Evolutionary conservation across 2,329 filamentous ascomycete species (phyloP).

Genomic region (Phyllosticta paracitricarpa): DNA sequence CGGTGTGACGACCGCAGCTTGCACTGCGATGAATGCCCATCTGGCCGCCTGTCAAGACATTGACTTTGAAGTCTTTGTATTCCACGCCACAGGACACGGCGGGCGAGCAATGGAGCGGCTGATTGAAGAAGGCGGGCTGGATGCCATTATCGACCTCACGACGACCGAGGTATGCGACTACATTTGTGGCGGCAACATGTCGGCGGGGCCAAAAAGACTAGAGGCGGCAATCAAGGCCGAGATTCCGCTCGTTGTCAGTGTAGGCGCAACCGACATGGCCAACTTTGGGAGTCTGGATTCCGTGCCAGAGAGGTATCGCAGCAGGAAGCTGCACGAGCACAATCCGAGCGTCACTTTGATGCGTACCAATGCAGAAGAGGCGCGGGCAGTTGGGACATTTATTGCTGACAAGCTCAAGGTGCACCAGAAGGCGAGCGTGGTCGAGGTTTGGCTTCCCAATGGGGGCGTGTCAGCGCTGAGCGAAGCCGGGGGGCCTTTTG

Average conservation of each 20-base stretch:
- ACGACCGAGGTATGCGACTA: conserved; percentile 61
- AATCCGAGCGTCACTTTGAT: conserved; percentile 59
- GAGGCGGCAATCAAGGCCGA: conserved; percentile 46
- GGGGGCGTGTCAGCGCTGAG: conserved; percentile 52
- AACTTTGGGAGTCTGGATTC: conserved; percentile 51
- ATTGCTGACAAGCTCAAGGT: conserved; percentile 45
- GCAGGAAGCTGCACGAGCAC: conserved; percentile 50
- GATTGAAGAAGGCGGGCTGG: conserved; percentile 46
- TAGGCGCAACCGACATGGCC: conserved; percentile 39
- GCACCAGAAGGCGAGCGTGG: conserved; percentile 28
- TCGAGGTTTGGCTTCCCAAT: conserved; percentile 50
- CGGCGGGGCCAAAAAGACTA: conserved; percentile 47
- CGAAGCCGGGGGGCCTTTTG: conserved; percentile 42
- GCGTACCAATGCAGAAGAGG: conserved; percentile 52
- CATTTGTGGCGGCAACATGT: conserved; percentile 53
- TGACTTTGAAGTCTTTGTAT: conserved; percentile 50
- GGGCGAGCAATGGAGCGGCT: conserved; percentile 60
- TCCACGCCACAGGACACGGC: conserved; percentile 61
- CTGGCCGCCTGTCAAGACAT: conserved; percentile 34
- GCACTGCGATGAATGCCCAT: conserved; percentile 45
- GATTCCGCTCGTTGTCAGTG: conserved; percentile 46
- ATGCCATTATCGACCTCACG: conserved; percentile 60
- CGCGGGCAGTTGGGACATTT: conserved; percentile 43
- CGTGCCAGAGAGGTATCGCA: conserved; percentile 45
- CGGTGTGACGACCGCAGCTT: conserved; percentile 60